Percentiles rank a stretch among this genome's conserved stretches.
Conservation (phyloP, 352 stramenopile genomes). For the Globisporangium apiculatum region DNA sequence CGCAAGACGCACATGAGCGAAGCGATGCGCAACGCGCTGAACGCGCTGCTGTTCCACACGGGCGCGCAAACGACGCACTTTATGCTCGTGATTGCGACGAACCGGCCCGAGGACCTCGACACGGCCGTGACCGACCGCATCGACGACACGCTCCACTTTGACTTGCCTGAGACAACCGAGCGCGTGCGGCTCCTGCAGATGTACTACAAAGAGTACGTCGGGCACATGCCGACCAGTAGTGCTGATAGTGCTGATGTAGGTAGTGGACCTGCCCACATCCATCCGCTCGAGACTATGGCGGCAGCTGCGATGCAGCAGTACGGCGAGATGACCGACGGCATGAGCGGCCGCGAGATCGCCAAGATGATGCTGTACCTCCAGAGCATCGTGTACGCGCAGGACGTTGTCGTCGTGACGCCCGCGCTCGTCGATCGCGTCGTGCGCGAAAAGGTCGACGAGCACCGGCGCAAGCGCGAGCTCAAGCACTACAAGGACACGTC, state of each 20-base stretch:
- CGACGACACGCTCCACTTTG: conserved; percentile 78
- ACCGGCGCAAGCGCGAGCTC: conserved; percentile 58
- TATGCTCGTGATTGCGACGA: conserved; percentile 82
- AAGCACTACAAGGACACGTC: conserved; percentile 19
- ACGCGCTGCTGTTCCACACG: conserved; percentile 80
- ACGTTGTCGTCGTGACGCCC: conserved; percentile 41
- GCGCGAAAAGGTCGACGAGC: conserved; percentile 65
- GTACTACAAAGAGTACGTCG: conserved; percentile 64
- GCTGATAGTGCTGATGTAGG: background rate
- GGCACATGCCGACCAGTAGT: conserved; percentile 11
- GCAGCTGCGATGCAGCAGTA: conserved; percentile 31
- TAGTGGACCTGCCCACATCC: conserved; percentile 1
- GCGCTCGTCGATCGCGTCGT: conserved; percentile 55
- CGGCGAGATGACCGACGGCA: conserved; percentile 51
- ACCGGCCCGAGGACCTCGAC: conserved; percentile 75
- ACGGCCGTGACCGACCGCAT: conserved; percentile 74
- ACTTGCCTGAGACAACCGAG: conserved; percentile 55
- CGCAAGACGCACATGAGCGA: conserved; percentile 82
- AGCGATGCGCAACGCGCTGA: conserved; percentile 75
- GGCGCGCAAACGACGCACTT: conserved; percentile 63
- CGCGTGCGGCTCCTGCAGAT: conserved; percentile 58
- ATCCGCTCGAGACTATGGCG: conserved; percentile 1
- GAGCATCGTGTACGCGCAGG: conserved; percentile 72
- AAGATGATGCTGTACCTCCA: conserved; percentile 87
- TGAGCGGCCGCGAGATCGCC: conserved; percentile 82